A percentile compares a stretch with the other conserved stretches of the same genome.
Evolutionary conservation across 805 yeast species (phyloP).

Genomic region (Candida krabiensis): DNA sequence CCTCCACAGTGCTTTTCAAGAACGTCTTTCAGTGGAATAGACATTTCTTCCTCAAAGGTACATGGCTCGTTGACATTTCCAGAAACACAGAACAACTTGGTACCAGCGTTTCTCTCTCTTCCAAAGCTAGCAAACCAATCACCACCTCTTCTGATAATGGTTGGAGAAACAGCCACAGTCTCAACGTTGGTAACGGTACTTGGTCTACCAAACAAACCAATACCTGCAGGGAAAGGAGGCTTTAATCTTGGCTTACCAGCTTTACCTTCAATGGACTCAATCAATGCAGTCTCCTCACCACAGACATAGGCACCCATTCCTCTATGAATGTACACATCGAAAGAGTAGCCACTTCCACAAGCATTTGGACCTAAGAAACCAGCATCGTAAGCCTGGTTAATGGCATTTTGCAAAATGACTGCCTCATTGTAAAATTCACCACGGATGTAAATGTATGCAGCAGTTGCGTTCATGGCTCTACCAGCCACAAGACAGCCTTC

Average conservation of each 20-base stretch:
- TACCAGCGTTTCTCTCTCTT: constrained; percentile 81
- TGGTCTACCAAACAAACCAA: constrained; percentile 88
- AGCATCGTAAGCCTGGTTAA: constrained; percentile 81
- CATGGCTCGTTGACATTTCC: constrained; percentile 93
- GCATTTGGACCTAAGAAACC: constrained; percentile 83
- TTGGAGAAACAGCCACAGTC: constrained; percentile 88
- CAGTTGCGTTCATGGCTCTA: constrained; percentile 90
- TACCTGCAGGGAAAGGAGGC: constrained; percentile 96
- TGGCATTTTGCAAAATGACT: constrained; percentile 69
- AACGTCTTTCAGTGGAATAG: constrained; percentile 79
- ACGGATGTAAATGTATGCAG: constrained; percentile 87
- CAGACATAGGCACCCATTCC: constrained; percentile 94
- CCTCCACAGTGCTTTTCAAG: constrained; percentile 91
- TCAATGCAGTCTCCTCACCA: constrained; percentile 90
- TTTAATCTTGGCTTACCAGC: constrained; percentile 92
- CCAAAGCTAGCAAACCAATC: constrained; percentile 85
- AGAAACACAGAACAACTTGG: constrained; percentile 81
- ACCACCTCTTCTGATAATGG: constrained; percentile 86
- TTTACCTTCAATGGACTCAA: constrained; percentile 87
- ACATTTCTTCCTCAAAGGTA: constrained; percentile 93
- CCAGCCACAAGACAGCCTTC: constrained; percentile 93
- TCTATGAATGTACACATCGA: constrained; percentile 82
- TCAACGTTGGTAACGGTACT: constrained; percentile 90
- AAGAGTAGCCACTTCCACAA: constrained; percentile 83
- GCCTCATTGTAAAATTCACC: constrained; percentile 90